Evolutionary conservation across 306 rosid genomes (phyloP), one percentile per base, ranked within the genome.

Genomic region (Argentina anserina): DNA sequence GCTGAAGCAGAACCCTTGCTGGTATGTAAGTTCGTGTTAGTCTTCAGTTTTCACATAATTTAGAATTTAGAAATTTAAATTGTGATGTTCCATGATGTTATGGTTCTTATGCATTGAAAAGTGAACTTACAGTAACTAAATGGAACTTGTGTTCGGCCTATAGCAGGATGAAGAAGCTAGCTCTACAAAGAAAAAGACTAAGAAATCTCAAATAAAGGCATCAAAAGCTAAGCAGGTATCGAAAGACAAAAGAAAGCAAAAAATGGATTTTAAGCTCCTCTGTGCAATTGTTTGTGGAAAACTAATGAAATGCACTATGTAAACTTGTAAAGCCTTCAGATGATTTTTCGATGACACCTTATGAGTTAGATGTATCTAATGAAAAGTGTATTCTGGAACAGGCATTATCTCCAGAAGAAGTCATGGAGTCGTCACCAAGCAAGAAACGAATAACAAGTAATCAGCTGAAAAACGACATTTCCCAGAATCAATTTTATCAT

Each of bases 1-100:
- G 45, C 76, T 41, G 96, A 77, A 66, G 75, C 78, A 56, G 82
- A 93, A 80, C 60, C 80, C 26, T 64, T 75, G 45, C 75, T 46
- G 78, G 97, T 90, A 52, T 14, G 14, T 52, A 71, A 76, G 86
- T 81, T 75, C 69, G 42, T 46, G 68, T 39, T n/a, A 21, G 7
- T 23, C 18, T 18, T 61, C 70, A 53, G 31, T 60, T 1, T 69
- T 56, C 21, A 56, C 56, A 29, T 25, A 36, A 53, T 31, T 18
- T 12, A 29, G 34, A 36, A 53, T 31, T 18, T 12, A 14, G 23
- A 26, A 67, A 46, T 42, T 29, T 43, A 50, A 36, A 42, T 49
- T 34, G 55, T 37, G 43, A 75, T 18, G 9, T 31, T 31, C 11
- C 20, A 37, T 25, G 49, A 36, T 23, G 74, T 70, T 34, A 18